Conservation (phyloP, 1,139 yeast species). For the Saccharomyces hybrid region DNA sequence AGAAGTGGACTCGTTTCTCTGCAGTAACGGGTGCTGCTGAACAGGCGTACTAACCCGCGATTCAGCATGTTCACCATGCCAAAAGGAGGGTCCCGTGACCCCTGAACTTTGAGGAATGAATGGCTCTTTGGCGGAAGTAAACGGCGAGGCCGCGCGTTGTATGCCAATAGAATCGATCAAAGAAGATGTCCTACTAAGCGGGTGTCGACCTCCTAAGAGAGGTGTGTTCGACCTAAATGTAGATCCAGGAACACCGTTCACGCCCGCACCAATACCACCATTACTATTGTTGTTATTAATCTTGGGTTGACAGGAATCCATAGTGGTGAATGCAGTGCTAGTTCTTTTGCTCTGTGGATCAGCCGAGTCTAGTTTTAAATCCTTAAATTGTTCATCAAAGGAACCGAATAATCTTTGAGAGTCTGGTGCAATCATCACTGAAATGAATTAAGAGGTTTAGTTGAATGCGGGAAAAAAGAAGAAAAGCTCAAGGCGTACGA, state of each 20-base stretch:
- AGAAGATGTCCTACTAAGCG: slow-evolving; percentile 19
- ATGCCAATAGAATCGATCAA: slow-evolving; percentile 22
- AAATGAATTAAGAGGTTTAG: neutral
- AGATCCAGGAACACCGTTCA: slow-evolving; percentile 2
- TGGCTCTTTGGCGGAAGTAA: neutral
- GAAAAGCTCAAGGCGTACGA: neutral
- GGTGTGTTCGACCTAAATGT: slow-evolving; percentile 3
- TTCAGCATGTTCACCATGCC: neutral
- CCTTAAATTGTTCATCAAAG: neutral
- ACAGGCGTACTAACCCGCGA: neutral
- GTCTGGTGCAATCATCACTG: neutral
- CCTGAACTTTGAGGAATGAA: neutral
- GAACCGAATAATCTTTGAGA: neutral
- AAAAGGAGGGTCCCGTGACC: neutral
- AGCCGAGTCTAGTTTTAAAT: neutral
- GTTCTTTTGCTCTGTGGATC: neutral
- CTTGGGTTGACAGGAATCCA: neutral
- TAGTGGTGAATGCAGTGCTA: neutral
- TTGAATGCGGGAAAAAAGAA: neutral
- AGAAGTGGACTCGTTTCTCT: neutral
- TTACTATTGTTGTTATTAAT: neutral
- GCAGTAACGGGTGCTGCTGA: neutral
- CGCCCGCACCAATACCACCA: neutral
- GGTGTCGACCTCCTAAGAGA: slow-evolving; percentile 4
- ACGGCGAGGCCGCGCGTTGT: slow-evolving; percentile 4